A percentile compares a stretch with the other conserved stretches of the same genome.
These are phyloP conservation scores for Picocystis sp. DNA, from an alignment of 163 green algal genomes.

Conservation along the genomic window DNA sequence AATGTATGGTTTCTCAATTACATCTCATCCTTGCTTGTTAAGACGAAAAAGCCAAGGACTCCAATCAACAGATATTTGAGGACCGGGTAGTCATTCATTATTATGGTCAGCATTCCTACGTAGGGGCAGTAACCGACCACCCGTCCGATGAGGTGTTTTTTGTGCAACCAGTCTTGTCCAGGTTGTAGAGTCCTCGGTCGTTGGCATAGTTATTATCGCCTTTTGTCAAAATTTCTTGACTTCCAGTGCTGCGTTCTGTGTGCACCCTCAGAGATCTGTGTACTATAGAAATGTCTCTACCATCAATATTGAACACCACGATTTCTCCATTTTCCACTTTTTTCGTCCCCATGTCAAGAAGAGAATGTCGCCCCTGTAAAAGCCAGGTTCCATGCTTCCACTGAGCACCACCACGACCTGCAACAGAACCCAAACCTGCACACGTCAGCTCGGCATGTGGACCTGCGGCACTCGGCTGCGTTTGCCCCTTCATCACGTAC, in stretches of 20 bases:
- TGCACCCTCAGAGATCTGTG: constrained; percentile 77
- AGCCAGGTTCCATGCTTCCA: constrained; percentile 91
- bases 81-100: constrained; percentile 95
- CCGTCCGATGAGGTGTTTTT: constrained; percentile 84
- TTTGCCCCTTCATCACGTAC: constrained; percentile 20
- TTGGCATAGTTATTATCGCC: constrained; percentile 96
- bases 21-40: constrained; percentile 17
- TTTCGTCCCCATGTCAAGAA: constrained; percentile 68
- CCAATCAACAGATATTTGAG: constrained; percentile 84
- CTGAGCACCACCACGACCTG: constrained; percentile 93
- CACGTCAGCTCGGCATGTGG: background rate
- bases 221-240: constrained; percentile 28
- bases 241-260: constrained; percentile 6
- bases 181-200: constrained; percentile 71
- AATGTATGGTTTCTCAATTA: background rate
- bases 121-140: constrained; percentile 83
- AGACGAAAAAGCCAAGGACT: constrained; percentile 35
- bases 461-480: background rate
- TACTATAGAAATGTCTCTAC: constrained; percentile 90
- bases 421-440: background rate
- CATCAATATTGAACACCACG: constrained; percentile 90
- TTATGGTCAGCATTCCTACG: constrained; percentile 86
- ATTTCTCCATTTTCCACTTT: constrained; percentile 66
- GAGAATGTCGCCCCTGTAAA: constrained; percentile 72
- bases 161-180: constrained; percentile 67